These are phyloP conservation scores for Apophysomyces trapeziformis DNA, from an alignment of 371 early-diverging fungal species.

Conservation along the genomic window DNA sequence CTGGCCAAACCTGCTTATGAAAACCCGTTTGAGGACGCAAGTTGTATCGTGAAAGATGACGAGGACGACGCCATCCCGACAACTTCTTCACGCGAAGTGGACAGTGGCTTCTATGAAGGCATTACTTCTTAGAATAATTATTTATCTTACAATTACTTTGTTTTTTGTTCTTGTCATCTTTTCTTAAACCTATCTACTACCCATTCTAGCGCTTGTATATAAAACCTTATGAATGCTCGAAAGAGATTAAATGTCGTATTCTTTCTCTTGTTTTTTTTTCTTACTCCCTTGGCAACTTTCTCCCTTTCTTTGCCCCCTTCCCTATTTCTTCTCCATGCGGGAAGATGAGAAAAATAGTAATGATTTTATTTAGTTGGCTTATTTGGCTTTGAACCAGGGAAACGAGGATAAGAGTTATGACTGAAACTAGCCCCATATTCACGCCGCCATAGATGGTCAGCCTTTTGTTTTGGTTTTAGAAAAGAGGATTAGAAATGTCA, in stretches of 20 bases:
- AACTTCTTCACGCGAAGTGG: constrained; percentile 22
- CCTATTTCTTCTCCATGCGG: not conserved
- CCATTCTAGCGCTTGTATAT: not conserved
- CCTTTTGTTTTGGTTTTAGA: constrained; percentile 4
- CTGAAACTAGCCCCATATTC: constrained; percentile 50
- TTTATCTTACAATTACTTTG: not conserved
- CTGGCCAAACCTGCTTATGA: constrained; percentile 31
- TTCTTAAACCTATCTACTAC: not conserved
- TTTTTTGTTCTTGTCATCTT: not conserved
- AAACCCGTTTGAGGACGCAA: constrained; percentile 55
- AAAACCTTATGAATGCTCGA: constrained; percentile 4
- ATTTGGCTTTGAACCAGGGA: constrained; percentile 23
- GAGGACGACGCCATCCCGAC: constrained; percentile 22
- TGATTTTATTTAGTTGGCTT: not conserved
- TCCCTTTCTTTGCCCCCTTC: constrained; percentile 9
- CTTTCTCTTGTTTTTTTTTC: not conserved
- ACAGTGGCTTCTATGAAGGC: constrained; percentile 30
- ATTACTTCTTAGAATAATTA: not conserved
- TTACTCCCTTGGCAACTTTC: constrained; percentile 13
- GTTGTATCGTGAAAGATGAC: constrained; percentile 44
- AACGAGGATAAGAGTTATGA: constrained; percentile 42
- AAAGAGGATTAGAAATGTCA: not conserved
- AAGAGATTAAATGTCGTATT: not conserved
- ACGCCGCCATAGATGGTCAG: constrained; percentile 49
- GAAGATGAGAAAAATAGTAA: too few relatives aligned